A percentile compares a stretch with the other conserved stretches of the same genome.
Conservation (phyloP, 208 protist species). For the Leishmania amazonensis region DNA sequence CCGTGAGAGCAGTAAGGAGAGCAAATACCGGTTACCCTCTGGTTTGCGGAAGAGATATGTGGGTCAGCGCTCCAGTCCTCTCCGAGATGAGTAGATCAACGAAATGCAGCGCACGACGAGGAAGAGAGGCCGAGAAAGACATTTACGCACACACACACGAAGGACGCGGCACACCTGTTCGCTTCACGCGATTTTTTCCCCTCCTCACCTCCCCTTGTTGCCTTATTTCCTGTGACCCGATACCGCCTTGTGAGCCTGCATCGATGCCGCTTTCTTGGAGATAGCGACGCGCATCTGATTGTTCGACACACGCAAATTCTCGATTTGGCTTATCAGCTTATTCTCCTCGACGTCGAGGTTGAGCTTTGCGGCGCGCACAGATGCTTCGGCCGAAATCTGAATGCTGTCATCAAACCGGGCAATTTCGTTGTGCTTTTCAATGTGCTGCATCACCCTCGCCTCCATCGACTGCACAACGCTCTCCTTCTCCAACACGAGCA, state of each 20-base stretch:
- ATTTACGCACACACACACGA: background rate
- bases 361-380: conserved; percentile 16
- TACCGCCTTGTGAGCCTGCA: background rate
- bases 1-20: background rate
- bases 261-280: conserved; percentile 1
- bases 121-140: background rate
- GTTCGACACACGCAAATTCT: conserved; percentile 56
- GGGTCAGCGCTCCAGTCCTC: background rate
- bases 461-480: conserved; percentile 79
- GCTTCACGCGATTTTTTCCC: background rate
- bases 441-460: conserved; percentile 60
- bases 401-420: conserved; percentile 55
- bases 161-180: background rate
- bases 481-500: conserved; percentile 91
- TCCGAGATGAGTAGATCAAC: background rate
- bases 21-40: background rate
- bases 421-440: conserved; percentile 55
- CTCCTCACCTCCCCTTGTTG: background rate
- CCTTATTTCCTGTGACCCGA: background rate
- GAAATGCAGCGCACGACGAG: conserved; percentile 1
- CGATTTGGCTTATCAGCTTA: conserved; percentile 32
- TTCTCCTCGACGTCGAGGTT: conserved; percentile 32
- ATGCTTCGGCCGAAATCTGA: conserved; percentile 18
- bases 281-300: conserved; percentile 39
- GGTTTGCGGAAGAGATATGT: background rate